Evolutionary conservation across 1,284 basidiomycete species (phyloP).

Genomic region (Cerioporus squamosus): DNA sequence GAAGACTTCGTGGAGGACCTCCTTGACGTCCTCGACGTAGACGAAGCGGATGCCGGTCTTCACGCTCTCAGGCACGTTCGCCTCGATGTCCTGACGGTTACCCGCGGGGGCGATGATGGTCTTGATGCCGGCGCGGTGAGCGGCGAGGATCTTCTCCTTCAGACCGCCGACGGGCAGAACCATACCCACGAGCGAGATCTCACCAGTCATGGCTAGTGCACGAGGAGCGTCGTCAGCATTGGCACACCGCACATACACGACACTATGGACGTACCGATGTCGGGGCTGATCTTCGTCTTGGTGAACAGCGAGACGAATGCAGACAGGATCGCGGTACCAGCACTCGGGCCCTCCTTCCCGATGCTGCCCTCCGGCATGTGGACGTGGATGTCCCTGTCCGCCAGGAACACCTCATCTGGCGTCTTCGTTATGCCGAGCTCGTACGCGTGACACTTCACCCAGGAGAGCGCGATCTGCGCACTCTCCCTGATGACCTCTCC

Average conservation of each 20-base stretch:
- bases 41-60: conserved; percentile 93
- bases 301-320: conserved; percentile 93
- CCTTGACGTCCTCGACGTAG: conserved; percentile 89
- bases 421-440: conserved; percentile 85
- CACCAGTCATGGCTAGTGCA: conserved; percentile 87
- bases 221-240: neutral
- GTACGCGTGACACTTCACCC: conserved; percentile 91
- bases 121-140: conserved; percentile 92
- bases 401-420: conserved; percentile 77
- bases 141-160: conserved; percentile 95
- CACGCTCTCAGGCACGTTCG: conserved; percentile 93
- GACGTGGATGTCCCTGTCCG: conserved; percentile 86
- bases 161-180: conserved; percentile 92
- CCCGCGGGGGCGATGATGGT: conserved; percentile 88
- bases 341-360: conserved; percentile 98
- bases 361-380: conserved; percentile 98
- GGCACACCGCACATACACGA: neutral
- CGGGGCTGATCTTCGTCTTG: conserved; percentile 79
- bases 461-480: conserved; percentile 92
- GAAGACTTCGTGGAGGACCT: conserved; percentile 89
- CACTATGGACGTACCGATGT: conserved; percentile 69
- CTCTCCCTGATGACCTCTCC: conserved; percentile 98
- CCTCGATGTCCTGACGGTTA: conserved; percentile 91
- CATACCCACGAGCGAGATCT: conserved; percentile 91
- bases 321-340: conserved; percentile 91